Conservation (phyloP, 2,329 filamentous ascomycete genomes). For the Ampelomyces quisqualis region DNA sequence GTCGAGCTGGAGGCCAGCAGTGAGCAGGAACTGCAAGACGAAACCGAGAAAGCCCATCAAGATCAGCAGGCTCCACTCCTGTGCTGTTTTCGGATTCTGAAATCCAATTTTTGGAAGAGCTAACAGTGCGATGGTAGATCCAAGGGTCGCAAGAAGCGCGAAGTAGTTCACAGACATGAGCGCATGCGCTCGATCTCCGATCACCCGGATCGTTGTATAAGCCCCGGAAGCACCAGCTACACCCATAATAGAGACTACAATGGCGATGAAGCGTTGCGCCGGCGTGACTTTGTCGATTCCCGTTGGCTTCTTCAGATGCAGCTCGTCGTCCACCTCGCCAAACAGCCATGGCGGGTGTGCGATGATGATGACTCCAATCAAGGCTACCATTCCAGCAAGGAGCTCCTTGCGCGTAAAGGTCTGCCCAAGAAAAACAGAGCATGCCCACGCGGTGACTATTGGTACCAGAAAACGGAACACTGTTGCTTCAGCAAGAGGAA, state of each 20-base stretch:
- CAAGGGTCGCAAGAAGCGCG: conserved; percentile 63
- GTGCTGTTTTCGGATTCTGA: conserved; percentile 51
- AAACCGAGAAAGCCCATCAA: conserved; percentile 71
- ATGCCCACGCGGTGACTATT: conserved; percentile 71
- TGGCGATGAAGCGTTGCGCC: conserved; percentile 66
- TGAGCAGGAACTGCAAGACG: conserved; percentile 77
- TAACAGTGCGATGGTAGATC: conserved; percentile 60
- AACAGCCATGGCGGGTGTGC: conserved; percentile 65
- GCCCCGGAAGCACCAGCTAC: conserved; percentile 71
- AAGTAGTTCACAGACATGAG: conserved; percentile 82
- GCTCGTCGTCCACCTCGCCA: conserved; percentile 14
- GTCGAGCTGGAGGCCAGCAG: conserved; percentile 68
- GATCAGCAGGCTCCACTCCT: conserved; percentile 65
- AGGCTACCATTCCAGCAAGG: conserved; percentile 68
- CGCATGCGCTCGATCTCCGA: conserved; percentile 73
- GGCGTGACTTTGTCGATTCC: conserved; percentile 50
- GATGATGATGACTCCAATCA: conserved; percentile 76
- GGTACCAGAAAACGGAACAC: conserved; percentile 82
- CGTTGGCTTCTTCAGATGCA: conserved; percentile 13
- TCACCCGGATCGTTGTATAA: conserved; percentile 71
- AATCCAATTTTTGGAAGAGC: conserved; percentile 56
- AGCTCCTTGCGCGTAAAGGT: conserved; percentile 73
- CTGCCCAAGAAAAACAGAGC: conserved; percentile 69
- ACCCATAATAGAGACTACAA: conserved; percentile 68
- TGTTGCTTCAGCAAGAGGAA: conserved; percentile 78